Base-by-base conservation (phyloP, 345 rosid species). In the Cardamine occulta region DNA sequence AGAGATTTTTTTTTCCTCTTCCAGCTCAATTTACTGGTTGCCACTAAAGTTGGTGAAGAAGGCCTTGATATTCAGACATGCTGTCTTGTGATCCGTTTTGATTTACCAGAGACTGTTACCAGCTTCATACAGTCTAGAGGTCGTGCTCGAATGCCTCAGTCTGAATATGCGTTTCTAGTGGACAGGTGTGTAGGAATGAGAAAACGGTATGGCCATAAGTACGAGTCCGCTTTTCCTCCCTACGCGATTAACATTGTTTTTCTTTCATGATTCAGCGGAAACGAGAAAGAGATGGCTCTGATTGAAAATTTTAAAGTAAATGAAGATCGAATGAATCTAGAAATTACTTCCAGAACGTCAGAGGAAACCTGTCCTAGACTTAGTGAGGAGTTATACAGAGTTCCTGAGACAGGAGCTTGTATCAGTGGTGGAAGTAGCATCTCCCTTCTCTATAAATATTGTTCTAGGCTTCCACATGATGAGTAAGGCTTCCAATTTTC, bases 41-140 rank as follows among this genome's bases (percentile, higher is more conserved):
- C 98, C 64, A 91, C 98, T 39, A 94, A 89, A 86, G 96, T 94
- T 51, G 98, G 95, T 78, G 97, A 93, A 85, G 98, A 93, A 84
- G 98, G 98, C 71, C 97, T 91, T 68, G 98, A 91, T 81, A 89
- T 94, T 74, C 96, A 89, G 85, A 91, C 94, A 65, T 91, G 98
- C 86, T 91, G 98, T 80, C 98, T 94, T 58, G 98, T 91, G 72
- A 81, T 94, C 70, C 89, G 97, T 51, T 94, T 88, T 77, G 98
- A 94, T 86, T 91, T 91, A 80, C 98, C 98, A 54, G 96, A 94
- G 86, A 88, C 93, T 73, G 95, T 91, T 48, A 78, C 96, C 57
- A 94, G 98, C 87, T 94, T 94, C 83, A 94, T 91, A 72, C 98
- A 94, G 85, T 94, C 98, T 15, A 86, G 98, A 85, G 98, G 98